A percentile compares a stretch with the other conserved stretches of the same genome.
Conservation (phyloP, 495 filamentous ascomycete genomes). For the Polyplosphaeria fusca region DNA sequence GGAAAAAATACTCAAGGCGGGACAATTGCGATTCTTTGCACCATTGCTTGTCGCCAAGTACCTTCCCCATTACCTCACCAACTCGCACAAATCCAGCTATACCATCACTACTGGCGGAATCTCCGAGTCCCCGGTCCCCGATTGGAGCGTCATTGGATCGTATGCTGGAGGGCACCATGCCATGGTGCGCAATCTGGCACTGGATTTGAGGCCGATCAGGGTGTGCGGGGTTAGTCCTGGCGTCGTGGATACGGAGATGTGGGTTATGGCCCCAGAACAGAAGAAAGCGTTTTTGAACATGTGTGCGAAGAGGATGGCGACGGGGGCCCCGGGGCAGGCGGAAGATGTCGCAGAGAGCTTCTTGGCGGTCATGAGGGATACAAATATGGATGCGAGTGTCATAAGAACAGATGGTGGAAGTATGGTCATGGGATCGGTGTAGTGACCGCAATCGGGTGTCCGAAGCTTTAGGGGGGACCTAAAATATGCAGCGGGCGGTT, state of each 20-base stretch:
- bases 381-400: slow-evolving; percentile 34
- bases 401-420: slow-evolving; percentile 36
- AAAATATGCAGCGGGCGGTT: too few species aligned
- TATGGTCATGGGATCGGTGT: slow-evolving; percentile 27
- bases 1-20: slow-evolving; percentile 31
- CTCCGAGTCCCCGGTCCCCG: slow-evolving; percentile 27
- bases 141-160: slow-evolving; percentile 27
- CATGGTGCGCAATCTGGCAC: slow-evolving; percentile 35
- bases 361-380: slow-evolving; percentile 37
- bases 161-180: slow-evolving; percentile 36
- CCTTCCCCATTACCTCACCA: slow-evolving; percentile 24
- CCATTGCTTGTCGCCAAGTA: slow-evolving; percentile 37
- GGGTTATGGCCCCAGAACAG: slow-evolving; percentile 24
- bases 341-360: slow-evolving; percentile 41
- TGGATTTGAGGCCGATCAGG: slow-evolving; percentile 40
- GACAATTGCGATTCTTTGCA: slow-evolving; percentile 39
- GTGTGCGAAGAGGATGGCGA: slow-evolving; percentile 42
- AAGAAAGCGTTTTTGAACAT: slow-evolving; percentile 24
- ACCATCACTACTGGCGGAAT: slow-evolving; percentile 40
- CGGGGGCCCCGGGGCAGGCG: slow-evolving; percentile 23
- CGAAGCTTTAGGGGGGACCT: too few species aligned
- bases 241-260: slow-evolving; percentile 39
- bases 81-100: slow-evolving; percentile 25
- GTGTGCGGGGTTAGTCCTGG: slow-evolving; percentile 40
- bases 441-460: too few species aligned